Base-by-base conservation (phyloP, 2,329 filamentous ascomycete species). In the Metarhizium guizhouense region DNA sequence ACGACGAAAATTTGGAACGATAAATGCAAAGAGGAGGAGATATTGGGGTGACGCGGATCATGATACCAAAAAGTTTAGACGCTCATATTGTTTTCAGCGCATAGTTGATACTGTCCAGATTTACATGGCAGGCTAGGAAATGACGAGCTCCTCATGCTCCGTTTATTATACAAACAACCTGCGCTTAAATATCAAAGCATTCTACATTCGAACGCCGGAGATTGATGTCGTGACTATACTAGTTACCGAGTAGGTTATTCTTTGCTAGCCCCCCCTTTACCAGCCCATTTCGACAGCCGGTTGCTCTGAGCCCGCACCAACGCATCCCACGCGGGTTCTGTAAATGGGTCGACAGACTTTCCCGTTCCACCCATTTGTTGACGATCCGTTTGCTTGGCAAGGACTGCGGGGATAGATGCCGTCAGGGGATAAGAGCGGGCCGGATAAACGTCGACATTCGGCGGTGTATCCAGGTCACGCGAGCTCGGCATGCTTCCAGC, bases 381-480 rank as follows among this genome's bases (percentile, higher is more conserved):
- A 5, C 14, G 7, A 2, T 42, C 40, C 2, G 56, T 20, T 32
- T 55, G 25, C 51, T 55, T 10, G 52, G 45, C 20, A 52, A 6
- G 2, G 59, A 30, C 1, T 56, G 60, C 2, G 56, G 42, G 20
- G 20, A 45, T 16, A 7, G 42, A 45, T 20, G 42, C n/a, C 42
- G n/a, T 45, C 18, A 45, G n/a, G 18, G 42, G n/a, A 20, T 20
- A 30, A 0, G 52, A 18, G 11, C 51, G 42, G 16, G 38, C 3
- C 14, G 54, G 3, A 30, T 30, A 25, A 1, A 56, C 38, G 32
- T 13, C 57, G 2, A 61, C 59, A 34, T 63, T 63, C 2, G 58
- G 56, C 4, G 1, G 56, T 4, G 1, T 11, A 14, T 10, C 16
- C 4, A 4, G 43, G 25, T 20, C 13, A 11, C 47, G 32, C 34